Evolutionary conservation across 2,329 filamentous ascomycete genomes (phyloP), one percentile per base, ranked within the genome.

Genomic region (Colletotrichum sp.): DNA sequence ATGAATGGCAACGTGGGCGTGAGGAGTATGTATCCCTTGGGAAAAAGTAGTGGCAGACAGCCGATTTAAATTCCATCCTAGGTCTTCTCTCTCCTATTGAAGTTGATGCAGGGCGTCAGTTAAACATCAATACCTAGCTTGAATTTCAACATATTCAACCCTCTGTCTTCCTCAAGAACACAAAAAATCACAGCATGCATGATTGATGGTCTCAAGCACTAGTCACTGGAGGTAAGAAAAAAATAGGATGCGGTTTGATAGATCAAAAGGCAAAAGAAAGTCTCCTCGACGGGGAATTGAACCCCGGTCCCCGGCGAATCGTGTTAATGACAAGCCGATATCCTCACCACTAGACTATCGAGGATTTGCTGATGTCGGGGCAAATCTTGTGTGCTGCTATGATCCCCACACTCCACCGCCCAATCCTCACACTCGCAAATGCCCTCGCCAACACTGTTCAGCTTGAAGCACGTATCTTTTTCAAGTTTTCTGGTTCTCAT

Each of bases 341-440:
- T 66, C 63, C 63, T 66, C 63, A 66, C 63, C 63, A 66, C 63
- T 66, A 66, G 63, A 66, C 63, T 66, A 66, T 66, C 63, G 63
- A 66, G 63, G 63, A 66, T 36, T 21, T 55, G 38, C n/a, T 63
- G 8, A 43, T 43, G 8, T 8, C 43, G 12, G 1, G 8, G 7
- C 2, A 0, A 0, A 0, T 9, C 0, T 5, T 1, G 7, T n/a
- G 11, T 3, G 6, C 6, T 0, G 2, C 0, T 29, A 57, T 57
- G 54, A 18, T 2, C 24, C 24, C 24, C 24, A 27, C 24, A 27
- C 24, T 6, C 5, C 24, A 27, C 4, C 24, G 24, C 24, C 24
- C 24, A 6, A 27, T 5, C 24, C 24, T 6, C 2, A 27, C 24
- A 27, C 16, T n/a, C 11, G 38, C 18, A 18, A n/a, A n/a, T 8